Evolutionary conservation across 2,329 filamentous ascomycete genomes (phyloP), one percentile per base, ranked within the genome.

Genomic region (Scytalidium sp.): DNA sequence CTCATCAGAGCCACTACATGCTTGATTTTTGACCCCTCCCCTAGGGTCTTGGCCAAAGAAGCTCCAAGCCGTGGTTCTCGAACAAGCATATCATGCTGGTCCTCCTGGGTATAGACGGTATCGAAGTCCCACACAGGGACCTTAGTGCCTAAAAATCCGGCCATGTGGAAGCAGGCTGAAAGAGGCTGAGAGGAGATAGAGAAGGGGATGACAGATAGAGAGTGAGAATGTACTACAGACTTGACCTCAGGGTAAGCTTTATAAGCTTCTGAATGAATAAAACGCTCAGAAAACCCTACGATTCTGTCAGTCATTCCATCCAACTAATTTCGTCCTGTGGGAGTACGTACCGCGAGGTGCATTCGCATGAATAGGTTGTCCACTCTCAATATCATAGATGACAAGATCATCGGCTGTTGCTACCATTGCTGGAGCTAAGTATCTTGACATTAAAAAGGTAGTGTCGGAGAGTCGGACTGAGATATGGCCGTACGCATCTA

Each of bases 401-500:
- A 78, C 67, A 3, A 79, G 62, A 56, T 80, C 74, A 20, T 59
- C 50, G 3, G 55, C 49, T 0, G 62, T 69, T 10, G 68, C 67
- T 3, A 79, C 67, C 2, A 72, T 63, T 1, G 71, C 76, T 1
- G 76, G 75, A 4, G 76, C 70, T 11, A 73, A 58, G 50, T 70
- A 69, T 19, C 66, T 64, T 8, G 73, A 70, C 66, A 80, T 73
- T 52, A 79, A 66, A 60, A 77, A 79, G 41, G 65, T 65, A 9
- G 75, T 70, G 32, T 60, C 42, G 1, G 76, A 75, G 47, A 76
- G 71, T 5, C 78, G 70, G 17, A 78, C 67, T 2, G 76, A 79
- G 11, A 81, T 64, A 54, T 81, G 76, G 10, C 78, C 77, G 55
- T 75, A 81, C 1, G 73, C 75, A 50, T 80, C 76, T 3, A 52